A percentile compares a stretch with the other conserved stretches of the same genome.
Conservation (phyloP, 2,329 filamentous ascomycete species). For the Coniochaeta prunicola region DNA sequence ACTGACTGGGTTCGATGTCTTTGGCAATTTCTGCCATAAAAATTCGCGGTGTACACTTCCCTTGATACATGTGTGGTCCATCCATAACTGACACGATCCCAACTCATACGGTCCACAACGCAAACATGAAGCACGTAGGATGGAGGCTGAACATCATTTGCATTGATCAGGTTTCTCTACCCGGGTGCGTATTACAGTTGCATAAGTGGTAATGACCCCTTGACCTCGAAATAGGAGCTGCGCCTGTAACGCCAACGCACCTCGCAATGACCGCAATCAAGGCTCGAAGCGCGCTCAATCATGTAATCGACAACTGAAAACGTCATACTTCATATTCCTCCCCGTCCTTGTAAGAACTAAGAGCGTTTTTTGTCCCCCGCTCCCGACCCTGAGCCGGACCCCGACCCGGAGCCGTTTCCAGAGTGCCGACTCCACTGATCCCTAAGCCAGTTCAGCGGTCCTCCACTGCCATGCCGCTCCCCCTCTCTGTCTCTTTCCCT, state of each 20-base stretch:
- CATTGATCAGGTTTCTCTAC: not conserved
- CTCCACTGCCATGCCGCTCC: constrained; percentile 3
- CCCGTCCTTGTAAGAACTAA: not conserved
- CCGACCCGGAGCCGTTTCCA: not conserved
- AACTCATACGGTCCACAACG: not conserved
- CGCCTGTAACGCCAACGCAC: not conserved
- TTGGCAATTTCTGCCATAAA: too few species aligned
- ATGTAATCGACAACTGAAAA: not conserved
- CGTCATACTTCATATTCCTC: not conserved
- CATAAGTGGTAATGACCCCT: not conserved
- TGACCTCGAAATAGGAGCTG: not conserved
- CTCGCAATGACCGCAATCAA: not conserved
- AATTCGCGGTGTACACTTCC: not conserved
- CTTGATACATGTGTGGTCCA: not conserved
- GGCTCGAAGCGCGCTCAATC: not conserved
- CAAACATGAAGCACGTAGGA: not conserved
- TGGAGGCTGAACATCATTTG: not conserved
- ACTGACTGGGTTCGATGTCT: too few species aligned
- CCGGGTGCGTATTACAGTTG: not conserved
- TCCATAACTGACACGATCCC: not conserved
- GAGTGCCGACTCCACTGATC: constrained; percentile 9
- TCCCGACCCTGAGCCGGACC: not conserved
- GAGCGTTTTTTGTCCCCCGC: not conserved
- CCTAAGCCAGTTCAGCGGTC: constrained; percentile 16
- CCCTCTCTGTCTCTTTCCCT: constrained; percentile 1